Conservation (phyloP, 768 basidiomycete species). For the Rhodotorula taiwanensis region DNA sequence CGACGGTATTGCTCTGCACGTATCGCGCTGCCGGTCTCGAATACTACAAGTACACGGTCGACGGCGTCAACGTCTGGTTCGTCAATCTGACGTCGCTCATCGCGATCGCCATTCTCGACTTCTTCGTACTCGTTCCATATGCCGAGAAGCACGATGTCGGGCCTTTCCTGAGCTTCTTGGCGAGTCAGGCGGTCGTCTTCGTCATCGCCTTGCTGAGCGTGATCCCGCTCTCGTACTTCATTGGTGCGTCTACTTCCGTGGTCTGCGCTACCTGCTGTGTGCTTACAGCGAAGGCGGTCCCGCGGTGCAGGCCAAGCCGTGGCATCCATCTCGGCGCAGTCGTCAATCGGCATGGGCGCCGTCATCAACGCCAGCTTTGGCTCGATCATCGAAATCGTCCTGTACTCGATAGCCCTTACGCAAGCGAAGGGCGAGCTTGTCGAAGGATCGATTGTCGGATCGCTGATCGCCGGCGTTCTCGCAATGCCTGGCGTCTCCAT, state of each 20-base stretch:
- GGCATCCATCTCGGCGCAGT: conserved; percentile 96
- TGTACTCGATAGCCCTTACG: conserved; percentile 83
- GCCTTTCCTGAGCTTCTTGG: conserved; percentile 56
- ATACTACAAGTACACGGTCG: conserved; percentile 98
- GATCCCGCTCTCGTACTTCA: conserved; percentile 96
- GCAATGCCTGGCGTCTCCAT: conserved; percentile 96
- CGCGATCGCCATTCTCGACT: conserved; percentile 89
- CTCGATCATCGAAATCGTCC: conserved; percentile 92
- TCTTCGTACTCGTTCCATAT: conserved; percentile 64
- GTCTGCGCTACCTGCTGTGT: too few species aligned
- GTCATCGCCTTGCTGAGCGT: conserved; percentile 76
- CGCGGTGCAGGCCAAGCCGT: conserved; percentile 70
- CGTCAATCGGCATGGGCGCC: conserved; percentile 97
- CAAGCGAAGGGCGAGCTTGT: conserved; percentile 87
- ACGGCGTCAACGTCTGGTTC: conserved; percentile 97
- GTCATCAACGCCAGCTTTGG: conserved; percentile 99
- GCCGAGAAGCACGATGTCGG: conserved; percentile 52
- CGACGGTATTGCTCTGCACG: conserved; percentile 83
- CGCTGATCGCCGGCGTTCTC: conserved; percentile 86
- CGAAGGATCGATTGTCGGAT: conserved; percentile 93
- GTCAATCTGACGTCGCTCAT: conserved; percentile 89
- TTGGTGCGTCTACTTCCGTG: conserved; percentile 48
- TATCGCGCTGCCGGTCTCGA: conserved; percentile 82
- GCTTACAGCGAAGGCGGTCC: too few species aligned
- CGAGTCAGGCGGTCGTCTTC: conserved; percentile 74